Evolutionary conservation across 306 rosid species (phyloP).

Genomic region (Rubus idaeus): DNA sequence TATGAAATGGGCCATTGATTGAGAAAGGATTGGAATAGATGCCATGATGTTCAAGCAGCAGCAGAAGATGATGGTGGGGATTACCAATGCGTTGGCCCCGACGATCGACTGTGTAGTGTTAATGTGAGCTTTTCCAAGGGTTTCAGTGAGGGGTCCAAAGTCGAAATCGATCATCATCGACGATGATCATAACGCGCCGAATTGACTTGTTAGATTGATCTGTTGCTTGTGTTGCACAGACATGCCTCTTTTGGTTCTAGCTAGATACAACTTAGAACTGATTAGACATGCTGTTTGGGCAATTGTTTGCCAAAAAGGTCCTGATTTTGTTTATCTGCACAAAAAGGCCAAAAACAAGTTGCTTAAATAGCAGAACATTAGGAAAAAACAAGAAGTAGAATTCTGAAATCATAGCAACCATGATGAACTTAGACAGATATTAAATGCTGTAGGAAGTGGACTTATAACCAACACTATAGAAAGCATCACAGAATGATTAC

Average conservation of each 20-base stretch:
- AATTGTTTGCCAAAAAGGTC: conserved; percentile 47
- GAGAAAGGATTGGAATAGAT: conserved; percentile 27
- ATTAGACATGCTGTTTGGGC: conserved; percentile 31
- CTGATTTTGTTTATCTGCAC: conserved; percentile 15
- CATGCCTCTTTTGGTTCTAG: conserved; percentile 41
- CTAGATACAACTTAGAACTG: conserved; percentile 22
- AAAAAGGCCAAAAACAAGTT: neutral
- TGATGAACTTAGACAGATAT: neutral
- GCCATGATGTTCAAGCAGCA: conserved; percentile 15
- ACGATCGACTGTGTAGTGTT: conserved; percentile 29
- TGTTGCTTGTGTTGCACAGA: conserved; percentile 50
- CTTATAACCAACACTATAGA: conserved; percentile 11
- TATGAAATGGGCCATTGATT: conserved; percentile 48
- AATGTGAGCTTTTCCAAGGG: conserved; percentile 13
- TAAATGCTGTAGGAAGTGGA: conserved; percentile 20
- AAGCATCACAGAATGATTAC: conserved; percentile 16
- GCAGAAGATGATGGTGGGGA: conserved; percentile 36
- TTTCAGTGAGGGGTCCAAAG: conserved; percentile 57
- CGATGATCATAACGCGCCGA: conserved; percentile 33
- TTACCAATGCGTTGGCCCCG: conserved; percentile 38
- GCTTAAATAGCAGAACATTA: neutral
- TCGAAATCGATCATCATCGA: conserved; percentile 31
- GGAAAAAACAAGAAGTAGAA: neutral
- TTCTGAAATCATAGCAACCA: conserved; percentile 5
- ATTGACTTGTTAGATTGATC: conserved; percentile 43